Evolutionary conservation across 2,329 filamentous ascomycete genomes (phyloP).

Genomic region (Teratosphaeria gauchensis): DNA sequence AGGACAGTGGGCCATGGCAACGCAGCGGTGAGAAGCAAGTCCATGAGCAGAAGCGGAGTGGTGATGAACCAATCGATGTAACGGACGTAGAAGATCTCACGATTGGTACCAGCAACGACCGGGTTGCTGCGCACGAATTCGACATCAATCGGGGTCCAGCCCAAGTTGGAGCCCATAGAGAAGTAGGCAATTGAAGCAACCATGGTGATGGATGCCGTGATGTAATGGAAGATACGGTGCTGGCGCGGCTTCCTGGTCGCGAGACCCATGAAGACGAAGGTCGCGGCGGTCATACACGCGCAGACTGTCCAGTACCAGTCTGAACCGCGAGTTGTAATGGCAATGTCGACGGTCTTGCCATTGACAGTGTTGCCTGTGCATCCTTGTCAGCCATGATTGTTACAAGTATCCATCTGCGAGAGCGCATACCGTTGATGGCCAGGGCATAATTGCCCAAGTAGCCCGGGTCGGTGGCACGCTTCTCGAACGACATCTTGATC

Average conservation of each 20-base stretch:
- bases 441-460: conserved; percentile 35
- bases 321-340: conserved; percentile 50
- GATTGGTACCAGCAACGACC: conserved; percentile 41
- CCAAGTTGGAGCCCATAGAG: conserved; percentile 57
- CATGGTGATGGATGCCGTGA: conserved; percentile 49
- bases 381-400: background rate
- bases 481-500: background rate
- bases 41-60: conserved; percentile 53
- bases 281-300: conserved; percentile 48
- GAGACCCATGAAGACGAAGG: conserved; percentile 44
- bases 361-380: conserved; percentile 4
- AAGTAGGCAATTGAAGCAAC: conserved; percentile 56
- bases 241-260: conserved; percentile 44
- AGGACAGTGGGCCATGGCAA: conserved; percentile 56
- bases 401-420: background rate
- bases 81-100: conserved; percentile 58
- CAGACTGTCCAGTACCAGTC: conserved; percentile 56
- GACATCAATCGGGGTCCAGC: conserved; percentile 53
- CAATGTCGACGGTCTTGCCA: conserved; percentile 34
- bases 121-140: conserved; percentile 43
- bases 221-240: conserved; percentile 55
- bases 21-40: conserved; percentile 54
- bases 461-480: background rate
- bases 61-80: conserved; percentile 50
- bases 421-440: conserved; percentile 30